Percentiles rank a stretch among this genome's conserved stretches.
These are phyloP conservation scores for Lathyrus tuberosus DNA, from an alignment of 306 rosid species.

Conservation along the genomic window DNA sequence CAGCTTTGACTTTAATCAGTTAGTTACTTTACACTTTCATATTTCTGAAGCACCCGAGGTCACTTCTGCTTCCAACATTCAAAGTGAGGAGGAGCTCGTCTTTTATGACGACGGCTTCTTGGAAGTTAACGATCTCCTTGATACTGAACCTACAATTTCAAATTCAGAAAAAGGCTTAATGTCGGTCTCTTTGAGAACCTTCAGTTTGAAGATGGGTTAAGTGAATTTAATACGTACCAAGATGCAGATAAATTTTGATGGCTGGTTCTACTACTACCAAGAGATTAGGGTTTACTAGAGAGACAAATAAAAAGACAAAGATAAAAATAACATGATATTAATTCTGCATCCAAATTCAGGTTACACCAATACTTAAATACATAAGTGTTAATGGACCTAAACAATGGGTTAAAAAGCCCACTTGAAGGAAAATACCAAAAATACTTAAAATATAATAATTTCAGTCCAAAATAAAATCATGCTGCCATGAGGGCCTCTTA, in stretches of 20 bases:
- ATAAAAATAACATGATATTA: too few relatives aligned
- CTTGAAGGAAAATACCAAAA: too few relatives aligned
- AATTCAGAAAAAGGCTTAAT: slow-evolving; percentile 32
- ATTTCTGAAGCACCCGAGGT: slow-evolving; percentile 51
- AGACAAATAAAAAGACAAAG: too few relatives aligned
- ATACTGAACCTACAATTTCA: slow-evolving; percentile 53
- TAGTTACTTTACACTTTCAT: slow-evolving; percentile 47
- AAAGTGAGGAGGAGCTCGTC: slow-evolving; percentile 39
- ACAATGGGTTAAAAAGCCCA: too few relatives aligned
- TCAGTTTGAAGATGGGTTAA: slow-evolving; percentile 65
- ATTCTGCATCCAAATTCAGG: too few relatives aligned
- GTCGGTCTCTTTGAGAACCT: slow-evolving; percentile 34
- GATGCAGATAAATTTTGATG: slow-evolving; percentile 75
- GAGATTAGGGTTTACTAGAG: too few relatives aligned
- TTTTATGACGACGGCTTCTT: slow-evolving; percentile 67
- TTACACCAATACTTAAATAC: too few relatives aligned
- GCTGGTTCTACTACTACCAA: too few relatives aligned
- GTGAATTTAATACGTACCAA: slow-evolving; percentile 59
- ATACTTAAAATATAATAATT: too few relatives aligned
- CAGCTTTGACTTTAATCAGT: slow-evolving; percentile 48
- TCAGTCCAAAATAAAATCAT: too few relatives aligned
- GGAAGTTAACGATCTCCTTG: slow-evolving; percentile 80
- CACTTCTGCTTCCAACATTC: slow-evolving; percentile 48
- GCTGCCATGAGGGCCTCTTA: too few relatives aligned
- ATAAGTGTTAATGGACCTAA: too few relatives aligned